These are phyloP conservation scores for Geotrichum histeridarum DNA, from an alignment of 1,139 yeast genomes.

Conservation along the genomic window DNA sequence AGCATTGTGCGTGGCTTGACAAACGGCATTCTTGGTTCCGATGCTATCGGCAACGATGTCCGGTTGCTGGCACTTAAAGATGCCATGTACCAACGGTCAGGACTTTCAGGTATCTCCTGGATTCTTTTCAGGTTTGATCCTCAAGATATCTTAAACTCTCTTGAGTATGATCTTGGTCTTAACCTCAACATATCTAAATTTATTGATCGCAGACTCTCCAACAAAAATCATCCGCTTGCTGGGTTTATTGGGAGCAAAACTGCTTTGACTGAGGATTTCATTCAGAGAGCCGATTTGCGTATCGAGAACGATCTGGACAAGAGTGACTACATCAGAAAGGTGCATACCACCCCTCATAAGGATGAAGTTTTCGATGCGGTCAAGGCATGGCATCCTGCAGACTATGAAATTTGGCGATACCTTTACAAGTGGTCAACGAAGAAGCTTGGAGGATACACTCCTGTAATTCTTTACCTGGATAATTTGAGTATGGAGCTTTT, in stretches of 20 bases:
- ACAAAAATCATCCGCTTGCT: not conserved
- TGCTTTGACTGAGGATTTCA: not conserved
- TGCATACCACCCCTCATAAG: not conserved
- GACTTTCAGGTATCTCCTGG: constrained; percentile 14
- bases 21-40: constrained; percentile 6
- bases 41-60: constrained; percentile 4
- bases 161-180: constrained; percentile 17
- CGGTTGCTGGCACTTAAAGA: constrained; percentile 16
- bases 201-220: not conserved
- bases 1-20: constrained; percentile 3
- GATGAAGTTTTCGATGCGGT: constrained; percentile 10
- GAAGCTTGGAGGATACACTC: not conserved
- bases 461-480: too few species aligned
- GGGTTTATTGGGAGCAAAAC: not conserved
- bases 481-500: too few species aligned
- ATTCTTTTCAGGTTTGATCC: constrained; percentile 4
- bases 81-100: constrained; percentile 6
- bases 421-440: constrained; percentile 5
- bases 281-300: not conserved
- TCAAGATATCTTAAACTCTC: not conserved
- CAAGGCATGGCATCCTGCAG: constrained; percentile 18
- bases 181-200: not conserved
- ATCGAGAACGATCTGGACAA: constrained; percentile 10
- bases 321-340: constrained; percentile 4
- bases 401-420: constrained; percentile 18